These are phyloP conservation scores for Pyricularia pennisetigena DNA, from an alignment of 2,329 filamentous ascomycete genomes.

Conservation along the genomic window DNA sequence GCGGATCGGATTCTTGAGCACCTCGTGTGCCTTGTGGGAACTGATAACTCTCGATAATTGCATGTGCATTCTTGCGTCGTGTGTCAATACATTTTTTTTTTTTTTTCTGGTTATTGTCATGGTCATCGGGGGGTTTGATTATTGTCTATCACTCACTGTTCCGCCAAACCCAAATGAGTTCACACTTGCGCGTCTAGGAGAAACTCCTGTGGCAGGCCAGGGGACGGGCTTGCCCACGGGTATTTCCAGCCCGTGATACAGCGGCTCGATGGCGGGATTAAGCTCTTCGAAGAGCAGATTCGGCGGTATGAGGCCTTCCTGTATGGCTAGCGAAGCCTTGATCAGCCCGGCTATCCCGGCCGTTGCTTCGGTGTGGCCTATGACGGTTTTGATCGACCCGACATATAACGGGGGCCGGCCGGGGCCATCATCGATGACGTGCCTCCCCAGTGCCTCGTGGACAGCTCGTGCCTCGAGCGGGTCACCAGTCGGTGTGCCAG, in stretches of 20 bases:
- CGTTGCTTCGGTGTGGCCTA: conserved; percentile 15
- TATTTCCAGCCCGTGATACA: conserved; percentile 15
- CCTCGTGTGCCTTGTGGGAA: not conserved
- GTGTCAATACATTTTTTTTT: not conserved
- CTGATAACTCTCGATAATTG: conserved; percentile 8
- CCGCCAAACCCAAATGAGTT: conserved; percentile 19
- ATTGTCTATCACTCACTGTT: conserved; percentile 7
- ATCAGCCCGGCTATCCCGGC: conserved; percentile 17
- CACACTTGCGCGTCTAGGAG: conserved; percentile 7
- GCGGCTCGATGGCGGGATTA: conserved; percentile 16
- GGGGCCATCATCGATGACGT: not conserved
- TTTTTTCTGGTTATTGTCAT: not conserved
- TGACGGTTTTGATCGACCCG: conserved; percentile 17
- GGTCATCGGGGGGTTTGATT: no score
- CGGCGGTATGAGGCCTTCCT: conserved; percentile 14
- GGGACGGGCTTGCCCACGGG: conserved; percentile 1
- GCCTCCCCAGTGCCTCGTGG: not conserved
- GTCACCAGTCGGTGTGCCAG: conserved; percentile 28
- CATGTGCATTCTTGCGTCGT: conserved; percentile 13
- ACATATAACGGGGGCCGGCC: conserved; percentile 15
- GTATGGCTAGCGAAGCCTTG: conserved; percentile 16
- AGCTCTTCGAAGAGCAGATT: conserved; percentile 16
- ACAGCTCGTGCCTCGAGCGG: conserved; percentile 28
- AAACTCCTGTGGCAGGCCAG: not conserved
- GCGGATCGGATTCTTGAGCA: not conserved